Evolutionary conservation across 2,329 filamentous ascomycete genomes (phyloP).

Genomic region (Ceratocystis ficicola): DNA sequence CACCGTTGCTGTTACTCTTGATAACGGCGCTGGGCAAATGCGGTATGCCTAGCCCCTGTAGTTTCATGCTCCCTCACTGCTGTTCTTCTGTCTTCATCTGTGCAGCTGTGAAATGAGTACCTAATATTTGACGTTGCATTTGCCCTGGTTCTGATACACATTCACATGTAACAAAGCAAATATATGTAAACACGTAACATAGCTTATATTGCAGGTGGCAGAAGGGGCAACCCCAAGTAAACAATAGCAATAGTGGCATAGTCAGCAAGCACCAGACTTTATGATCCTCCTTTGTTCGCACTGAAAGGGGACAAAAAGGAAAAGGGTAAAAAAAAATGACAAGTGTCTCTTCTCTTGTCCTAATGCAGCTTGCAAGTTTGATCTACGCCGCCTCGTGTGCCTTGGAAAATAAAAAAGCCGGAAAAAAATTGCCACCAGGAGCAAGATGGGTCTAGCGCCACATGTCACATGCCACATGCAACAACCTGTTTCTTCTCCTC

Average conservation of each 20-base stretch:
- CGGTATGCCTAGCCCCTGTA: background rate
- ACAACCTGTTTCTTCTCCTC: background rate
- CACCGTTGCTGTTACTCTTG: background rate
- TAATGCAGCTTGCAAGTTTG: background rate
- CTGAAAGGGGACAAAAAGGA: too few species aligned
- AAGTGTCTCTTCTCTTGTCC: background rate
- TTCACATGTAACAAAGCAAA: background rate
- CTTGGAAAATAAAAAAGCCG: background rate
- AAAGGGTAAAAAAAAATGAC: too few species aligned
- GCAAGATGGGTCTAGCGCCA: slow-evolving; percentile 4
- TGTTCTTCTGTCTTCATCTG: background rate
- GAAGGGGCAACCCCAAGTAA: background rate
- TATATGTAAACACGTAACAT: background rate
- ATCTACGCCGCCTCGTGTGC: background rate
- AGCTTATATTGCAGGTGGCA: background rate
- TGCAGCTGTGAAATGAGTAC: background rate
- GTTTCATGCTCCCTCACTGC: background rate
- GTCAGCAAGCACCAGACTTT: too few species aligned
- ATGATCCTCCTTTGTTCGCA: too few species aligned
- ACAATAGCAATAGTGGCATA: too few species aligned
- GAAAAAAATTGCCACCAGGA: background rate
- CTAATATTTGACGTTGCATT: background rate
- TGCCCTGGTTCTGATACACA: background rate
- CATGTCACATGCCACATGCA: background rate
- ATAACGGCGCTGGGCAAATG: background rate